Base-by-base conservation (phyloP, 495 filamentous ascomycete genomes). In the Geopyxis carbonaria region DNA sequence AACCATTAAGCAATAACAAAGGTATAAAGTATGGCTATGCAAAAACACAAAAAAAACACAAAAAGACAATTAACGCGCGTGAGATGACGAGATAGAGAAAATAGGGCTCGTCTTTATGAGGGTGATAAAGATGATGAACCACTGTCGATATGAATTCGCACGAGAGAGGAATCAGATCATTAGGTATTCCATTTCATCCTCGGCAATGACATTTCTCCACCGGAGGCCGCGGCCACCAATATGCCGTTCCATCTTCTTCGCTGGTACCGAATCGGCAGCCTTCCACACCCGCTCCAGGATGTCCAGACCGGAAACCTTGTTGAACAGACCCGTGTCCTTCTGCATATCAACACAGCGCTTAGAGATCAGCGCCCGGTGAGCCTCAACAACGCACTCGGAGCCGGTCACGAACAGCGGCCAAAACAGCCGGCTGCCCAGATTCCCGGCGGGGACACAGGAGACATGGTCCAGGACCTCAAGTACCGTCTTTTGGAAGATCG, bases 361-460 rank as follows among this genome's bases (percentile, higher is more conserved):
- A 14, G 82, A 71, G 32, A 95, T 76, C 33, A 84, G 68, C 22
- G 68, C 65, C 39, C 86, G 76, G 45, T 93, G 80, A 25, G 75
- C 63, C 45, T 82, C 78, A 38, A 78, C 75, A 38, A 92, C 80
- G 54, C 85, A 92, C 62, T 93, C 87, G 16, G 80, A 83, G 21
- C 87, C 86, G 0, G 75, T 77, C 34, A 94, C 78, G 55, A 93
- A 93, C 7, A 94, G 67, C 6, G 87, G 86, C 87, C 87, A 95
- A 2, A 95, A 72, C 18, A 95, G 63, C 50, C 89, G 93, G 57
- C 89, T 80, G 32, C 71, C 66, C 44, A 59, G 63, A 46, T 64
- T 66, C 33, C 65, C 65, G 1, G 75, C 69, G 43, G 80, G 70
- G 16, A 93, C 75, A 35, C 73, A 72, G 10, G 73, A 73, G 25